Evolutionary conservation across 2,329 filamentous ascomycete species (phyloP).

Genomic region (Ceratocystis cubensis): DNA sequence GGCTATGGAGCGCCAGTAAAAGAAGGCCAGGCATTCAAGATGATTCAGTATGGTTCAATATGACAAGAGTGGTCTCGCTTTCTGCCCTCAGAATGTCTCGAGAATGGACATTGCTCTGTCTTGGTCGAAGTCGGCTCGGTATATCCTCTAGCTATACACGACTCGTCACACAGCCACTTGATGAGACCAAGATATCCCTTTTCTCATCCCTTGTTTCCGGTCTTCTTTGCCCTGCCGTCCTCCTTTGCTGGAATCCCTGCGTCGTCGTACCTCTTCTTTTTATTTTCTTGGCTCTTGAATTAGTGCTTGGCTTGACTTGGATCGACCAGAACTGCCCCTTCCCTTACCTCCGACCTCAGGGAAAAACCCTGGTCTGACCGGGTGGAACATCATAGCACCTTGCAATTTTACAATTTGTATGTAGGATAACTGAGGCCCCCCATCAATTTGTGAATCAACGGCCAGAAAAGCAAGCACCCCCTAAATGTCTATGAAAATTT

Average conservation of each 20-base stretch:
- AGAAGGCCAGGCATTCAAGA: neutral
- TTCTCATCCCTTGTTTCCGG: neutral
- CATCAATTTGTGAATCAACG: neutral
- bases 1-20: no score
- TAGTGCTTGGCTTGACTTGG: no score
- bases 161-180: neutral
- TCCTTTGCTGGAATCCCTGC: neutral
- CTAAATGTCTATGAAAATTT: neutral
- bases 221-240: neutral
- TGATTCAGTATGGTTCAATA: neutral
- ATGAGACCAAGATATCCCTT: neutral
- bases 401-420: neutral
- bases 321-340: neutral
- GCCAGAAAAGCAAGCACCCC: neutral
- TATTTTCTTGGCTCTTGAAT: neutral
- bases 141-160: neutral
- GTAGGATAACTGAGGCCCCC: neutral
- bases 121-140: neutral
- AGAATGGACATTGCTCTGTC: neutral
- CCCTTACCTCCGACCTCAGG: neutral
- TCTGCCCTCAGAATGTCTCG: neutral
- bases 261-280: neutral
- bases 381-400: slow-evolving; percentile 4
- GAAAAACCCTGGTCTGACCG: neutral
- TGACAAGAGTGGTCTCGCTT: neutral